Evolutionary conservation across 305 asterid genomes (phyloP).

Genomic region (Nicotiana rustica): DNA sequence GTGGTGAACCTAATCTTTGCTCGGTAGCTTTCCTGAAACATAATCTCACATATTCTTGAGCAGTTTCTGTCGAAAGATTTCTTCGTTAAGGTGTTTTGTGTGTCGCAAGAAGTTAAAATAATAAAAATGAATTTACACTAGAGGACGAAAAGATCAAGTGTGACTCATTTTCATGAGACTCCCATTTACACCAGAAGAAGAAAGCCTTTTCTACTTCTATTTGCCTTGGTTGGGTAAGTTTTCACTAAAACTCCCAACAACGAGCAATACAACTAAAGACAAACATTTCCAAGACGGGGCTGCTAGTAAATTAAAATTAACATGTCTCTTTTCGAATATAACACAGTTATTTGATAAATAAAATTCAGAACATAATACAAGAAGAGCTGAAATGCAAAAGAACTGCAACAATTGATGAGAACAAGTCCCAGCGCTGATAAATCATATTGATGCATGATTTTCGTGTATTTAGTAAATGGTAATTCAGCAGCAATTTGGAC

Average conservation of each 20-base stretch:
- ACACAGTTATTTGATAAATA: not conserved
- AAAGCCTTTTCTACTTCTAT: not conserved
- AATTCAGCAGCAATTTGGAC: no score
- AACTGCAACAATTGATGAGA: not conserved
- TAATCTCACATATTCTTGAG: not conserved
- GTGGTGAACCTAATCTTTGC: conserved; percentile 7
- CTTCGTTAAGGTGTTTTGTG: not conserved
- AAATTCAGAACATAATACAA: not conserved
- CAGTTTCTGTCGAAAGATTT: not conserved
- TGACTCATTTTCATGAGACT: not conserved
- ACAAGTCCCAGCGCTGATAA: not conserved
- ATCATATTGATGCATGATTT: not conserved
- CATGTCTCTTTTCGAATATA: not conserved
- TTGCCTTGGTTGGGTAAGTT: not conserved
- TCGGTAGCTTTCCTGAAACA: not conserved
- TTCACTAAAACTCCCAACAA: not conserved
- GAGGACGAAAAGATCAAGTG: not conserved
- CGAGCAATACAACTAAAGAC: not conserved
- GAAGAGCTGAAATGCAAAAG: not conserved
- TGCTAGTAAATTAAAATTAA: not conserved
- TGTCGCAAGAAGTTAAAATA: not conserved
- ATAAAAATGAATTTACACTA: not conserved
- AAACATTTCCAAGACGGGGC: not conserved
- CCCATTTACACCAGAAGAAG: not conserved
- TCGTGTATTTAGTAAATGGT: no score